These are phyloP conservation scores for Lachancea lanzarotensis DNA, from an alignment of 805 yeast genomes.

Conservation along the genomic window DNA sequence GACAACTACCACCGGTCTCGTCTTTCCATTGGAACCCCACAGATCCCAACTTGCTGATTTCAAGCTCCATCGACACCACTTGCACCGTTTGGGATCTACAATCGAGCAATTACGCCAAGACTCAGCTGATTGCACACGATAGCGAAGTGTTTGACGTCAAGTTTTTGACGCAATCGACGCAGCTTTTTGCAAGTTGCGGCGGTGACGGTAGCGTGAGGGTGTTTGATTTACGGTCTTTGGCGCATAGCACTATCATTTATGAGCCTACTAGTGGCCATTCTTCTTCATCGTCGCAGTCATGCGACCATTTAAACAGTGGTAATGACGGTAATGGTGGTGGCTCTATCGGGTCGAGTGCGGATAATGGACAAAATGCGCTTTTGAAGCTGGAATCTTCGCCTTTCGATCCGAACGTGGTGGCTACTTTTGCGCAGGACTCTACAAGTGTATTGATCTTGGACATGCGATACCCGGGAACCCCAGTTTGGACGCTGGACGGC, in stretches of 20 bases:
- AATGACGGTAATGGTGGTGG: slow-evolving; percentile 2
- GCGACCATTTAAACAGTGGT: not conserved
- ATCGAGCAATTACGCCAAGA: slow-evolving; percentile 55
- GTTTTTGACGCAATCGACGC: slow-evolving; percentile 63
- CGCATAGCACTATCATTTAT: slow-evolving; percentile 90
- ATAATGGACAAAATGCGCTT: slow-evolving; percentile 41
- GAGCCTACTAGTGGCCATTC: slow-evolving; percentile 48
- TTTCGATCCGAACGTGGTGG: slow-evolving; percentile 73
- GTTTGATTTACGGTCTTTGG: slow-evolving; percentile 81
- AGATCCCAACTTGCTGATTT: slow-evolving; percentile 65
- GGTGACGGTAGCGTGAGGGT: slow-evolving; percentile 93
- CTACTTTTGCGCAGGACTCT: slow-evolving; percentile 71
- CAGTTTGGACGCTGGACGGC: slow-evolving; percentile 62
- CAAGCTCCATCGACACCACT: slow-evolving; percentile 90
- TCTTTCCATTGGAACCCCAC: slow-evolving; percentile 86
- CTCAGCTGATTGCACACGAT: slow-evolving; percentile 95
- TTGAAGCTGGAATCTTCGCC: slow-evolving; percentile 73
- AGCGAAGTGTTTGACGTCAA: slow-evolving; percentile 90
- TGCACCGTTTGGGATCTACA: slow-evolving; percentile 88
- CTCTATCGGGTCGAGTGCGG: not conserved
- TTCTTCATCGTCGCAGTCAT: slow-evolving; percentile 6
- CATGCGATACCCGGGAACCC: slow-evolving; percentile 81
- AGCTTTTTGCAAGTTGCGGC: slow-evolving; percentile 83
- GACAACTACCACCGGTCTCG: slow-evolving; percentile 75
- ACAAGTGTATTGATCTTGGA: slow-evolving; percentile 65